Evolutionary conservation across 106 monocot genomes (phyloP), one percentile per base, ranked within the genome.

Genomic region (Narthecium ossifragum): DNA sequence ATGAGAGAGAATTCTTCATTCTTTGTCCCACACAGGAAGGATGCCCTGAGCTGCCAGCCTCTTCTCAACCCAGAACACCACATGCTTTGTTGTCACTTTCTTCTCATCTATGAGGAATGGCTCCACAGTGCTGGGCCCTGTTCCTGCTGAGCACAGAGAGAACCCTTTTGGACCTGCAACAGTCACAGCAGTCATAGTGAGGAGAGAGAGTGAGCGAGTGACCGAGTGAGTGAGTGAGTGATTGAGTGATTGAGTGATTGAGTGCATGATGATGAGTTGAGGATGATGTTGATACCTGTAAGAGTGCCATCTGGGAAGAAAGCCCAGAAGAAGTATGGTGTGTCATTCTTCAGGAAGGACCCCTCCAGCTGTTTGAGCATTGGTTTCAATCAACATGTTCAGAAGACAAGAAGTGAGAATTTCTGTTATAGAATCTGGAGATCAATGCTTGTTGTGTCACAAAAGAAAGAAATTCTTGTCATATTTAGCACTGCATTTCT

Each of bases 31-130:
- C 34, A 92, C 84, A 39, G 87, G 92, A 38, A 92, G 50, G 23
- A 92, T 92, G 5, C 84, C 92, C 65, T 92, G 86, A 33, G 86
- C 91, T 43, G 86, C 82, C 58, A 86, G 62, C 60, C 91, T 75
- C 75, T 92, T 92, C 56, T 78, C 55, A 6, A 92, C 80, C 92
- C 92, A 92, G 51, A 92, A 92, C 0, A 84, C 83, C 5, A 92
- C 68, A 63, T 63, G 84, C 60, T 62, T 78, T 20, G 65, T 67
- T 15, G 80, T 88, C n/a, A 84, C 73, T 49, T 54, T 87, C 64
- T 67, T 92, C 64, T 92, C 92, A 51, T 92, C 92, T 25, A 88
- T 70, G 34, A 92, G 78, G 61, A 92, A 92, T 4, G 92, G 92
- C 63, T 92, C 92, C 12, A 92, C 70, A 1, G 92, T 92, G 59